Conservation (phyloP, 306 rosid species). For the Herpetospermum pedunculosum region DNA sequence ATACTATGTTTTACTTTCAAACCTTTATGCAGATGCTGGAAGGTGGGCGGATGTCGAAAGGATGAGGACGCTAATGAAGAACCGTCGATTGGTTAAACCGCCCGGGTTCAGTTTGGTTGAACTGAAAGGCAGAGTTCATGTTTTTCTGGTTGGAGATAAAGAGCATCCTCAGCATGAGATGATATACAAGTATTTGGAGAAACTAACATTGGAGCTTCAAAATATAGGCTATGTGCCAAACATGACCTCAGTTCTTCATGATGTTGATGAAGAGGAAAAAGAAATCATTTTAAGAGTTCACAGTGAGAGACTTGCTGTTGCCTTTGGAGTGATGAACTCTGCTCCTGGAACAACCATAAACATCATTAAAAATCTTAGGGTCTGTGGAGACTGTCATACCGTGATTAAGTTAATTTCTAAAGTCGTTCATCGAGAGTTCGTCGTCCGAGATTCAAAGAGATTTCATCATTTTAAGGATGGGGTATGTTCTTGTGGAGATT, state of each 20-base stretch:
- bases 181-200: constrained; percentile 47
- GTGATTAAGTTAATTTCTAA: constrained; percentile 57
- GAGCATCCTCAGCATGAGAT: constrained; percentile 59
- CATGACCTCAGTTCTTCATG: constrained; percentile 53
- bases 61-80: constrained; percentile 58
- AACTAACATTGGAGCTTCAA: constrained; percentile 44
- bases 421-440: constrained; percentile 34
- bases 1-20: constrained; percentile 62
- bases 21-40: constrained; percentile 71
- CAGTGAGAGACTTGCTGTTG: constrained; percentile 77
- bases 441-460: constrained; percentile 65
- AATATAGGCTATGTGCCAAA: constrained; percentile 49
- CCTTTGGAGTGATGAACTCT: constrained; percentile 60
- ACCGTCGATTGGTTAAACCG: constrained; percentile 43
- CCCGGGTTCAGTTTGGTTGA: constrained; percentile 75
- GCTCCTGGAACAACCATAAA: constrained; percentile 48
- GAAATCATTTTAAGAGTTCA: constrained; percentile 60
- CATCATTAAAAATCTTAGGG: constrained; percentile 58
- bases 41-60: constrained; percentile 65
- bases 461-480: constrained; percentile 75
- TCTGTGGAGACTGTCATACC: constrained; percentile 61
- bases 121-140: constrained; percentile 56
- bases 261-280: constrained; percentile 74
- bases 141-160: constrained; percentile 65
- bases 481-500: constrained; percentile 59